These are phyloP conservation scores for Tagetes erecta DNA, from an alignment of 129 eudicot species.

Conservation along the genomic window DNA sequence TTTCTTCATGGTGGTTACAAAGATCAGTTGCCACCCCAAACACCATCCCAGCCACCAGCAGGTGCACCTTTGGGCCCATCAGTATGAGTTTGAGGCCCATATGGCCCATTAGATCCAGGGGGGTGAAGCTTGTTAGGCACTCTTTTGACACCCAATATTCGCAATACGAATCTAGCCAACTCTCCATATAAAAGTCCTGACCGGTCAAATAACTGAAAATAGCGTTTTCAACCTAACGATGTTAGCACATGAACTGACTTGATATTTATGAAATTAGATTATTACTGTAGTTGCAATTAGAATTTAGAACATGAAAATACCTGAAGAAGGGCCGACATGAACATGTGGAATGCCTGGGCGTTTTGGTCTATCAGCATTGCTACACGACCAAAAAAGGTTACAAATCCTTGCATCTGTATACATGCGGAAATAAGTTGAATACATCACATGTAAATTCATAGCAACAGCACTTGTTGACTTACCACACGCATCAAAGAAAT, in stretches of 20 bases:
- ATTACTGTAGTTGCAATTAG: neutral
- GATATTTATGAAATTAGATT: neutral
- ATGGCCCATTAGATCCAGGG: conserved; percentile 61
- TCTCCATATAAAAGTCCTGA: conserved; percentile 85
- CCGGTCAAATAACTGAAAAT: conserved; percentile 78
- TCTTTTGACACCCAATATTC: conserved; percentile 67
- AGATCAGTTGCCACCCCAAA: conserved; percentile 65
- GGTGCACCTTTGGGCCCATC: conserved; percentile 87
- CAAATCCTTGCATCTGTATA: conserved; percentile 82
- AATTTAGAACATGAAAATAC: conserved; percentile 31
- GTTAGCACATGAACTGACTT: conserved; percentile 1
- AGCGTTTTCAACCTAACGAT: neutral
- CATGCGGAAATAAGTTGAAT: neutral
- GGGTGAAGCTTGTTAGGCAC: conserved; percentile 64
- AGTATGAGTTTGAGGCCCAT: conserved; percentile 48
- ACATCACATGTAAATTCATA: neutral
- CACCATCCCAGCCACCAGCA: conserved; percentile 78
- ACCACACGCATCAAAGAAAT: conserved; percentile 92
- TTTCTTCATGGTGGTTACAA: neutral
- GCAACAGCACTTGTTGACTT: conserved; percentile 25
- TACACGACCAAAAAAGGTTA: conserved; percentile 77
- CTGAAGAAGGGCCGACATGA: conserved; percentile 93
- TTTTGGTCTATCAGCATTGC: conserved; percentile 86
- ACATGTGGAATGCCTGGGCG: conserved; percentile 89
- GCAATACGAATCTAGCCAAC: conserved; percentile 82